These are phyloP conservation scores for Anastatica hierochuntica DNA, from an alignment of 345 rosid genomes.

Conservation along the genomic window DNA sequence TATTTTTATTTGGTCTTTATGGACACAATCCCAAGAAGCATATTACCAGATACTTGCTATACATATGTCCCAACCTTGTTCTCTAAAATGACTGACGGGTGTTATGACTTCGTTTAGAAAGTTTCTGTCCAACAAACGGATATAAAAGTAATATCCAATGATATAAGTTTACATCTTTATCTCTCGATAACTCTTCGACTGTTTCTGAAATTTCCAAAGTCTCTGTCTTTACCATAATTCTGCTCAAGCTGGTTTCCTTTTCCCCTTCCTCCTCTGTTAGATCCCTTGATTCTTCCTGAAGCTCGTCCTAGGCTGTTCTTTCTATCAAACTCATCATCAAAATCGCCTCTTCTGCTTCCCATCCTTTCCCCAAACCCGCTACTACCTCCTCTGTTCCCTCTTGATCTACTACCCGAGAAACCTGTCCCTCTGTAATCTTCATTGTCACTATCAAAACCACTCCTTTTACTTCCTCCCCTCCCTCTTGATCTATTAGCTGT, in stretches of 20 bases:
- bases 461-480: constrained; percentile 16
- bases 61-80: no score
- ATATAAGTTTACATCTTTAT: constrained; percentile 15
- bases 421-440: constrained; percentile 21
- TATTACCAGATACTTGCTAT: no score
- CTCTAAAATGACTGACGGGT: no score
- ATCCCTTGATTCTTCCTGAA: constrained; percentile 19
- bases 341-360: constrained; percentile 26
- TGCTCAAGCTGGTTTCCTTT: not conserved
- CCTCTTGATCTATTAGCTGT: constrained; percentile 22
- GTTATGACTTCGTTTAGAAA: not conserved
- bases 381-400: constrained; percentile 20
- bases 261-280: constrained; percentile 24
- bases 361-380: constrained; percentile 27
- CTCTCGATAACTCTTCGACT: constrained; percentile 30
- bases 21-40: no score
- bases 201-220: constrained; percentile 23
- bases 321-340: constrained; percentile 27
- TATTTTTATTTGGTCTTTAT: no score
- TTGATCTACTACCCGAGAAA: constrained; percentile 19
- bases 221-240: constrained; percentile 21
- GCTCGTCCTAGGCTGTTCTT: constrained; percentile 25
- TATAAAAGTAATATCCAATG: not conserved
- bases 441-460: constrained; percentile 13
- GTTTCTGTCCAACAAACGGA: not conserved